Percentiles rank a stretch among this genome's conserved stretches.
Evolutionary conservation across 768 basidiomycete genomes (phyloP).

Genomic region (Podaxis sp.): DNA sequence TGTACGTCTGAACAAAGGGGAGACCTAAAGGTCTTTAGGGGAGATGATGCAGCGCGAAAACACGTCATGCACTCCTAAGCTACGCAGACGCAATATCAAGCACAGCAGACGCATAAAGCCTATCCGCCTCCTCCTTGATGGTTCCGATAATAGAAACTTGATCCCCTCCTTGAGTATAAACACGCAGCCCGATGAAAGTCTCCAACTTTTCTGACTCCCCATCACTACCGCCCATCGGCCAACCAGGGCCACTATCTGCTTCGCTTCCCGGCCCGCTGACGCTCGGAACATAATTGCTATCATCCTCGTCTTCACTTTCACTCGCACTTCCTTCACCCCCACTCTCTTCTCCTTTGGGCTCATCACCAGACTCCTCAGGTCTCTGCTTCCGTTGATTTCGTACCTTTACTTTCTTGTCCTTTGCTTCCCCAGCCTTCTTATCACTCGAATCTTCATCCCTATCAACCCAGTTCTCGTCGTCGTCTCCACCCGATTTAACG

Average conservation of each 20-base stretch:
- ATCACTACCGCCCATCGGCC: background rate
- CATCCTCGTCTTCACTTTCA: background rate
- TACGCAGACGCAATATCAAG: background rate
- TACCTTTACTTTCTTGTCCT: background rate
- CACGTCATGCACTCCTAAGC: background rate
- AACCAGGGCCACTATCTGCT: background rate
- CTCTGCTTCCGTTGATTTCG: background rate
- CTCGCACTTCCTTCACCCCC: background rate
- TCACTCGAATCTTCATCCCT: background rate
- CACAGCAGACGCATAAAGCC: background rate
- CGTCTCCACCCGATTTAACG: background rate
- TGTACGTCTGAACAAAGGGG: no score
- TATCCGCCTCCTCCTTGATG: constrained; percentile 4
- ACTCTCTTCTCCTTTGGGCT: background rate
- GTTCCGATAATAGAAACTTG: constrained; percentile 7
- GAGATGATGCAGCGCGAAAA: no score
- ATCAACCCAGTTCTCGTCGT: background rate
- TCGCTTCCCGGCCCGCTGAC: background rate
- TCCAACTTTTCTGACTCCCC: background rate
- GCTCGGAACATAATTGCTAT: background rate
- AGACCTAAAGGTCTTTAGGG: no score
- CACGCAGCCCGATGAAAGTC: constrained; percentile 6
- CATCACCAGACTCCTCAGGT: background rate
- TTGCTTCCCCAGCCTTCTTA: background rate
- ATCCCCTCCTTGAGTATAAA: constrained; percentile 15